Evolutionary conservation across 1,139 yeast genomes (phyloP).

Genomic region (Debaryomyces subglobosus): DNA sequence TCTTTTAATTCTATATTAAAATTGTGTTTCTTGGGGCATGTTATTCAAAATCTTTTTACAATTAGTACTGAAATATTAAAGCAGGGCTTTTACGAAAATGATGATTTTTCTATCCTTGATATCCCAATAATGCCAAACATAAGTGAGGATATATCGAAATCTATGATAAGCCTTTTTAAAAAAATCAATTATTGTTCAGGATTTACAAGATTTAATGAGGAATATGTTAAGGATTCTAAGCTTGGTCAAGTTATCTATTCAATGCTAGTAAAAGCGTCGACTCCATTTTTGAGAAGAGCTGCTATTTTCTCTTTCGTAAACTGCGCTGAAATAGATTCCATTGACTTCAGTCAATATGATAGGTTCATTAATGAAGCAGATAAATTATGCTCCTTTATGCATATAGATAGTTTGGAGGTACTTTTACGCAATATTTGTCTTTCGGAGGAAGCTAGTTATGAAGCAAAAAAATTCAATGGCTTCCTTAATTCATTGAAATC

Average conservation of each 20-base stretch:
- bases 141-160: conserved; percentile 19
- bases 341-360: conserved; percentile 22
- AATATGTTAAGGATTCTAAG: conserved; percentile 18
- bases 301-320: conserved; percentile 61
- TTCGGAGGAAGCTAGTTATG: conserved; percentile 15
- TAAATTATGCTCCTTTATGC: conserved; percentile 55
- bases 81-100: conserved; percentile 26
- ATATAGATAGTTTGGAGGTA: conserved; percentile 39
- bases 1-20: conserved; percentile 44
- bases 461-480: conserved; percentile 20
- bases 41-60: conserved; percentile 36
- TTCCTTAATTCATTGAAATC: conserved; percentile 20
- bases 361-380: conserved; percentile 56
- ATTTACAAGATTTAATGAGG: conserved; percentile 14
- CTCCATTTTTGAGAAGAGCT: conserved; percentile 71
- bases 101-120: conserved; percentile 33
- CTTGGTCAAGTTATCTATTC: conserved; percentile 51
- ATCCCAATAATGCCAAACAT: conserved; percentile 34
- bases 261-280: conserved; percentile 56
- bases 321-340: conserved; percentile 57
- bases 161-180: conserved; percentile 12
- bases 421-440: conserved; percentile 21
- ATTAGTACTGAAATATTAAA: conserved; percentile 27
- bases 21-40: conserved; percentile 43
- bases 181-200: conserved; percentile 20